Evolutionary conservation across 225 moss, liverwort and hornwort genomes (phyloP), one percentile per base, ranked within the genome.

Genomic region (Neckera pumila): DNA sequence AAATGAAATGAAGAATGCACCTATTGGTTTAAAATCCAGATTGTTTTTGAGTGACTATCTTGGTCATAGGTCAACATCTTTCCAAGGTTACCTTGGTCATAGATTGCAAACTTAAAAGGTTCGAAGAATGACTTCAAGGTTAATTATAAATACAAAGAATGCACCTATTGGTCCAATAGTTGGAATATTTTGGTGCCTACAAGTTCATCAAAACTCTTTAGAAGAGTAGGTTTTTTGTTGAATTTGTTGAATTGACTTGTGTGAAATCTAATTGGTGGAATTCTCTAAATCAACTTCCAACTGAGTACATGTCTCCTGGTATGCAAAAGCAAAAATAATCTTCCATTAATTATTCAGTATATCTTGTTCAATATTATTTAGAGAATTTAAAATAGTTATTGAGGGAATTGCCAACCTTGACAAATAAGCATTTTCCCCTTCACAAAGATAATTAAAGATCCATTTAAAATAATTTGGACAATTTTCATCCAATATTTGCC

Each of bases 271-370:
- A 30, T 23, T 69, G 69, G 12, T 13, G 1, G 12, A 38, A 69
- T 38, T 23, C 13, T 69, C 4, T 38, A 38, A 4, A 69, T 7
- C 12, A 22, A 67, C 67, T 22, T 69, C 69, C 22, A 69, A 38
- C 1, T 0, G 1, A 65, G 3, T 36, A 36, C 10, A 19, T 34
- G 17, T 17, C 34, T 36, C 5, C 4, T 1, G 21, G 3, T 67
- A 1, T n/a, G 21, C 3, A n/a, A 67, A 67, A n/a, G 11, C 11
- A 64, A 16, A n/a, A n/a, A 67, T 21, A n/a, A 67, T n/a, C 2
- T n/a, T 0, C 6, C 20, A 67, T 66, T 67, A 12, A 14, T n/a
- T 21, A 66, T 34, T 36, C 18, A 34, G 34, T 34, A 19, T 66
- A 66, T 67, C n/a, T 36, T n/a, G n/a, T 20, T n/a, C 20, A n/a